A percentile compares a stretch with the other conserved stretches of the same genome.
These are phyloP conservation scores for Edaphochlamys debaryana DNA, from an alignment of 139 green algal genomes.

Conservation along the genomic window DNA sequence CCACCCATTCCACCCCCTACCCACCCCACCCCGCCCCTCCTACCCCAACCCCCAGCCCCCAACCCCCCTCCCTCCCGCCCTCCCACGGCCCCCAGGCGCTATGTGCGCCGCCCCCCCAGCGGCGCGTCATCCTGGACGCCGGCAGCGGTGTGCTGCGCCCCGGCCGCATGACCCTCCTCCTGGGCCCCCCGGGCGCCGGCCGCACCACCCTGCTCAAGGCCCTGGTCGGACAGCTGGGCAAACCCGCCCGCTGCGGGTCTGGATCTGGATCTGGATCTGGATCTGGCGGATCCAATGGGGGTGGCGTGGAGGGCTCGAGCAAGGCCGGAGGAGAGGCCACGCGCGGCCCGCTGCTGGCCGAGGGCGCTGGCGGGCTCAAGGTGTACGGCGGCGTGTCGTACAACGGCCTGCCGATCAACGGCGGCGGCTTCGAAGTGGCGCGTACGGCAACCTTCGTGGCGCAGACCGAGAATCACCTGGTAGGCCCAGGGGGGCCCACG, in stretches of 20 bases:
- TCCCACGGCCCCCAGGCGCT: not conserved
- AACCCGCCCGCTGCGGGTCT: not conserved
- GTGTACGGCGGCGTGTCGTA: slow-evolving; percentile 45
- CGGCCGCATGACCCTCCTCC: slow-evolving; percentile 66
- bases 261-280: no score
- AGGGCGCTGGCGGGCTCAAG: no score
- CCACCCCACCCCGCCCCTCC: no score
- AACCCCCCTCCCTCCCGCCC: no score
- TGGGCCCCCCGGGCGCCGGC: slow-evolving; percentile 74
- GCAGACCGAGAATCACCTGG: slow-evolving; percentile 66
- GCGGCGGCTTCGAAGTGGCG: slow-evolving; percentile 53
- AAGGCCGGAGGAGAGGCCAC: no score
- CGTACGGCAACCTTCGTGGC: slow-evolving; percentile 59
- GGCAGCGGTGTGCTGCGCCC: slow-evolving; percentile 45
- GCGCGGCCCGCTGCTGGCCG: not conserved
- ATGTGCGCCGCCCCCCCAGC: not conserved
- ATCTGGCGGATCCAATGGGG: no score
- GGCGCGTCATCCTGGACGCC: slow-evolving; percentile 13
- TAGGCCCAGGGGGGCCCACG: no score
- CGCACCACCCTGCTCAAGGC: slow-evolving; percentile 74
- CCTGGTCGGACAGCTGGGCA: slow-evolving; percentile 68
- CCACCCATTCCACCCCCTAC: no score
- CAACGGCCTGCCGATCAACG: slow-evolving; percentile 33
- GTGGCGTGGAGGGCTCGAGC: no score
- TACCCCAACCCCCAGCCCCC: no score